Evolutionary conservation across 352 stramenopile species (phyloP).

Genomic region (Pythium dissotocum): DNA sequence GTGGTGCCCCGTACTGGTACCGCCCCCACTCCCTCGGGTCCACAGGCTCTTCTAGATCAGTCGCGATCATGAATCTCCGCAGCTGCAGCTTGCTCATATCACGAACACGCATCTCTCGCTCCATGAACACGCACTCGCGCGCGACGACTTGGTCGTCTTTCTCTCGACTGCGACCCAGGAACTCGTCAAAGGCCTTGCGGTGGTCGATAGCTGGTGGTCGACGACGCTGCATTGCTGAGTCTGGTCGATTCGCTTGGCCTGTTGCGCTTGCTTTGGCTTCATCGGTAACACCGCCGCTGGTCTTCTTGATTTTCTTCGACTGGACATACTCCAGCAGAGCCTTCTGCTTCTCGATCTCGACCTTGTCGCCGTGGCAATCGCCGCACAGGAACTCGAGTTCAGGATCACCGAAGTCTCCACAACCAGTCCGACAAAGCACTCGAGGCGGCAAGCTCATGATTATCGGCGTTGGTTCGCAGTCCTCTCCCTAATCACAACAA

Average conservation of each 20-base stretch:
- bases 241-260: background rate
- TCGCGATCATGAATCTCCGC: constrained; percentile 73
- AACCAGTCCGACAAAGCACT: constrained; percentile 54
- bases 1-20: constrained; percentile 52
- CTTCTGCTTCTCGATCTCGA: constrained; percentile 45
- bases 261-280: background rate
- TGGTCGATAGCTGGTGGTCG: constrained; percentile 54
- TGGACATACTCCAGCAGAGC: constrained; percentile 39
- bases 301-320: constrained; percentile 9
- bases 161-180: constrained; percentile 46
- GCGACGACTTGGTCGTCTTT: constrained; percentile 37
- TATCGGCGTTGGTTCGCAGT: background rate
- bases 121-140: constrained; percentile 60
- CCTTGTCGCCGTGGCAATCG: constrained; percentile 59
- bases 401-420: constrained; percentile 54
- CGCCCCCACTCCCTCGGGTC: constrained; percentile 66
- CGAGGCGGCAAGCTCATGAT: constrained; percentile 51
- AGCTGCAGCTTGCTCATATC: constrained; percentile 59
- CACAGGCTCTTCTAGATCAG: constrained; percentile 49
- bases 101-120: constrained; percentile 53
- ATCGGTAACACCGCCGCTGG: background rate
- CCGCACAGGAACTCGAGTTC: constrained; percentile 68
- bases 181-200: constrained; percentile 51
- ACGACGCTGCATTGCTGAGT: constrained; percentile 22
- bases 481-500: too few species aligned